Percentiles rank a stretch among this genome's conserved stretches.
phyloP scores from a whole-genome alignment of 805 yeast species.

The Millerago galiae region DNA sequence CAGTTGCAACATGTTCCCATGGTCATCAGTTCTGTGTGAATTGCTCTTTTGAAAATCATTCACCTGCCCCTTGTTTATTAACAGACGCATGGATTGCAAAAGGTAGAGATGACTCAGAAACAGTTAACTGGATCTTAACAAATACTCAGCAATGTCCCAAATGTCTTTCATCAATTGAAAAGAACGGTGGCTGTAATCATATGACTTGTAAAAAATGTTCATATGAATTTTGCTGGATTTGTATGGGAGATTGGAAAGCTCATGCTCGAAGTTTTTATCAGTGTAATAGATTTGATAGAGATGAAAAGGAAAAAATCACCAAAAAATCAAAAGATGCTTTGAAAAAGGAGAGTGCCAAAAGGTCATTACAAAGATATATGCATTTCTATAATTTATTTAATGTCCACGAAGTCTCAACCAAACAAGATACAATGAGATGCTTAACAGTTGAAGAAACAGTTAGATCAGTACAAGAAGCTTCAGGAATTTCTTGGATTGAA shows the following conservation, averaged over 20 bases:
- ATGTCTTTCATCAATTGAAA: constrained; percentile 76
- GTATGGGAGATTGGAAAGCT: constrained; percentile 65
- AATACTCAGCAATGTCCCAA: constrained; percentile 85
- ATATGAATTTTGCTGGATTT: constrained; percentile 90
- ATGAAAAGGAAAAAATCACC: constrained; percentile 8
- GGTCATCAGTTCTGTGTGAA: constrained; percentile 72
- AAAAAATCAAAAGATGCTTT: constrained; percentile 30
- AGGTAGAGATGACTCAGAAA: constrained; percentile 82
- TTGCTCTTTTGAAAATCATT: constrained; percentile 72
- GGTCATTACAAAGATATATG: constrained; percentile 56
- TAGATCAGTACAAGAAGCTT: constrained; percentile 54
- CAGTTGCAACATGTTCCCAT: constrained; percentile 62
- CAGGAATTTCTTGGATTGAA: constrained; percentile 77
- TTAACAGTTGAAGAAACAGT: constrained; percentile 58
- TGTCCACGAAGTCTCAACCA: constrained; percentile 70
- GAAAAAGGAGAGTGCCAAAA: constrained; percentile 33
- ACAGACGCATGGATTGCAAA: constrained; percentile 69
- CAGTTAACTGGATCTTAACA: constrained; percentile 77
- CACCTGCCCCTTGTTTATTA: constrained; percentile 75
- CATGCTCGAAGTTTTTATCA: constrained; percentile 63
- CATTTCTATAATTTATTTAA: constrained; percentile 71
- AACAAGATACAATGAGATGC: constrained; percentile 60
- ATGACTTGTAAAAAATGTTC: constrained; percentile 81
- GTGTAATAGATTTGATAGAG: constrained; percentile 52
- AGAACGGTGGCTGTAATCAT: constrained; percentile 96